Percentiles rank a stretch among this genome's conserved stretches.
These are phyloP conservation scores for Scedosporium aurantiacum DNA, from an alignment of 2,329 filamentous ascomycete genomes.

Conservation along the genomic window DNA sequence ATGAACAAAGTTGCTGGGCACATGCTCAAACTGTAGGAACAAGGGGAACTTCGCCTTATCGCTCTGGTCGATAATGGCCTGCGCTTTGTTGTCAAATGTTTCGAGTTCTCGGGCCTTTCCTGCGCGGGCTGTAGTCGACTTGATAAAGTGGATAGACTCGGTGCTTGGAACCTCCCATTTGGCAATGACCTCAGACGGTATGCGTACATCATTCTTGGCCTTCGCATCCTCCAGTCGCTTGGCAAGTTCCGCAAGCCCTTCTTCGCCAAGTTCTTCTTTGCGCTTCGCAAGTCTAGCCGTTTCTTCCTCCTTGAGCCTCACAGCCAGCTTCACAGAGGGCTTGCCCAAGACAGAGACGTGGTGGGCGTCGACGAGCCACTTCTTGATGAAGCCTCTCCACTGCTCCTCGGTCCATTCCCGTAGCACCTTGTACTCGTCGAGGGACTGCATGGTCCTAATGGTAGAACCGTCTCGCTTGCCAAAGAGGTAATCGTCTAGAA, in stretches of 20 bases:
- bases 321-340: constrained; percentile 69
- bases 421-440: constrained; percentile 55
- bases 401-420: constrained; percentile 71
- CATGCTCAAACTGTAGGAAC: constrained; percentile 95
- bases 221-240: constrained; percentile 74
- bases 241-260: constrained; percentile 65
- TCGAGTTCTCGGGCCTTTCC: constrained; percentile 67
- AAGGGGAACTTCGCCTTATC: constrained; percentile 52
- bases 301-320: constrained; percentile 73
- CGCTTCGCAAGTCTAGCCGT: constrained; percentile 67
- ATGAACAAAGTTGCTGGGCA: constrained; percentile 85
- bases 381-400: constrained; percentile 72
- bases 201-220: constrained; percentile 75
- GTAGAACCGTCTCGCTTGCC: constrained; percentile 75
- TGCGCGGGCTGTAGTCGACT: constrained; percentile 72
- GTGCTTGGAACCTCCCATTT: constrained; percentile 73
- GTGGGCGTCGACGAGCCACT: constrained; percentile 74
- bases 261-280: constrained; percentile 67
- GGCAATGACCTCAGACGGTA: constrained; percentile 72
- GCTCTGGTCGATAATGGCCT: constrained; percentile 64
- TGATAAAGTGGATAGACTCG: constrained; percentile 90
- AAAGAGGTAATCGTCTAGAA: constrained; percentile 89
- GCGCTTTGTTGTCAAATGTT: constrained; percentile 54
- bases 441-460: constrained; percentile 45
- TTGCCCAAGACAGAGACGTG: constrained; percentile 83